phyloP scores from a whole-genome alignment of 495 filamentous ascomycete genomes.

The Penicillium alfredii region DNA sequence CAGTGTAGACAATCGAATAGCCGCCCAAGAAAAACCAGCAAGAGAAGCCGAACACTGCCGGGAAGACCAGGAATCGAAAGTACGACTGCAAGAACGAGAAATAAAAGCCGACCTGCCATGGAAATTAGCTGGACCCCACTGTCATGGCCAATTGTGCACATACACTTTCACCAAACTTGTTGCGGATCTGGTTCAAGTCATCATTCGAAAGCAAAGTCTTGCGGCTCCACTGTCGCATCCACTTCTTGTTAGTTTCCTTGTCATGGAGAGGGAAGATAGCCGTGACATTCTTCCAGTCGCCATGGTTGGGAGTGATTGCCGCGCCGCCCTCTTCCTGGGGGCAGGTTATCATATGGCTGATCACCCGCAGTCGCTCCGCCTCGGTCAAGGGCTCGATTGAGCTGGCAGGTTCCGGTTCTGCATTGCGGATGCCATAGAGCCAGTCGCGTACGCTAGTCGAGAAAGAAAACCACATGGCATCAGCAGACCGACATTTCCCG shows the following conservation, averaged over 20 bases:
- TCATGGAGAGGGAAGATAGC: constrained; percentile 88
- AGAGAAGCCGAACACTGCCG: constrained; percentile 73
- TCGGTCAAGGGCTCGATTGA: constrained; percentile 72
- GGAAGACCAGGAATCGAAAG: constrained; percentile 78
- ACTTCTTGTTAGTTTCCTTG: constrained; percentile 75
- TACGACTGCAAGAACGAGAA: constrained; percentile 95
- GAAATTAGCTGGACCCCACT: constrained; percentile 2
- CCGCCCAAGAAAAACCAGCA: constrained; percentile 78
- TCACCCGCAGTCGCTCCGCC: constrained; percentile 79
- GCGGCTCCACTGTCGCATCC: constrained; percentile 83
- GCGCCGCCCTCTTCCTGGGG: constrained; percentile 78
- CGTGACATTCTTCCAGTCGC: constrained; percentile 79
- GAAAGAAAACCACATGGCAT: too few relatives aligned
- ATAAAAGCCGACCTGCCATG: constrained; percentile 72
- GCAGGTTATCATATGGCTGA: constrained; percentile 82
- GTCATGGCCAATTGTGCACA: constrained; percentile 3
- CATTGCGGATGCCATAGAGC: constrained; percentile 81
- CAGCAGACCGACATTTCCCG: too few relatives aligned
- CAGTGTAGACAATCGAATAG: constrained; percentile 77
- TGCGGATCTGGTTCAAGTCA: constrained; percentile 78
- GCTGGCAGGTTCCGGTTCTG: constrained; percentile 61
- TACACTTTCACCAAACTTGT: constrained; percentile 85
- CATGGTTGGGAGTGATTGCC: constrained; percentile 75
- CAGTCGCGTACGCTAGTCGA: constrained; percentile 93
- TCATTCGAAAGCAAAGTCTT: constrained; percentile 71